Evolutionary conservation across 2,329 filamentous ascomycete species (phyloP).

Genomic region (Aureobasidium sp.): DNA sequence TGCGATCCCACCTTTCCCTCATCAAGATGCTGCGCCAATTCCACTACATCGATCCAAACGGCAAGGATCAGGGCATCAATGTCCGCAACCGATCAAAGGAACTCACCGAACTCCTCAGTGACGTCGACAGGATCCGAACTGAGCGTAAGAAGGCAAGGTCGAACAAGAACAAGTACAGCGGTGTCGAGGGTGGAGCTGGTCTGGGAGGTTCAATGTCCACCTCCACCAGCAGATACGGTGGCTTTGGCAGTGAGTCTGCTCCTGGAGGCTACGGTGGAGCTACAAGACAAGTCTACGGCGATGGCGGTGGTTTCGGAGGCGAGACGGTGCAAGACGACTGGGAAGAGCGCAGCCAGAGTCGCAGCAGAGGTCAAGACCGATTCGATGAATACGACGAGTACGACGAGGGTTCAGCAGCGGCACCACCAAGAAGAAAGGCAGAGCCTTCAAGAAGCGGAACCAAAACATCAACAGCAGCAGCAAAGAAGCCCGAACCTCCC

Average conservation of each 20-base stretch:
- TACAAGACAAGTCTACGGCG: slow-evolving; percentile 76
- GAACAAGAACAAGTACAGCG: slow-evolving; percentile 91
- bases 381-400: slow-evolving; percentile 98
- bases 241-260: slow-evolving; percentile 73
- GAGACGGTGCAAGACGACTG: slow-evolving; percentile 51
- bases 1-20: slow-evolving; percentile 85
- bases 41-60: slow-evolving; percentile 91
- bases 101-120: slow-evolving; percentile 81
- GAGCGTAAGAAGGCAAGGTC: slow-evolving; percentile 79
- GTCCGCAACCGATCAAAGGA: slow-evolving; percentile 96
- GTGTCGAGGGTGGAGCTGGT: slow-evolving; percentile 73
- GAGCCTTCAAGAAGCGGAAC: slow-evolving; percentile 22
- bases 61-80: slow-evolving; percentile 97
- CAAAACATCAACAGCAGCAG: slow-evolving; percentile 27
- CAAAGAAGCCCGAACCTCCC: slow-evolving; percentile 59
- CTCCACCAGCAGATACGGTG: slow-evolving; percentile 62
- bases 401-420: slow-evolving; percentile 59
- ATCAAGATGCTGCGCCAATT: slow-evolving; percentile 98
- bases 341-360: slow-evolving; percentile 55
- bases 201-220: slow-evolving; percentile 48
- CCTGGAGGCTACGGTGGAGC: slow-evolving; percentile 20
- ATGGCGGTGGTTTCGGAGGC: slow-evolving; percentile 87
- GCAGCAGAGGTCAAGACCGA: slow-evolving; percentile 56
- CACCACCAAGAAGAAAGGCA: slow-evolving; percentile 45
- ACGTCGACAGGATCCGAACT: slow-evolving; percentile 73